These are phyloP conservation scores for Phoma sp. DNA, from an alignment of 2,329 filamentous ascomycete genomes.

Conservation along the genomic window DNA sequence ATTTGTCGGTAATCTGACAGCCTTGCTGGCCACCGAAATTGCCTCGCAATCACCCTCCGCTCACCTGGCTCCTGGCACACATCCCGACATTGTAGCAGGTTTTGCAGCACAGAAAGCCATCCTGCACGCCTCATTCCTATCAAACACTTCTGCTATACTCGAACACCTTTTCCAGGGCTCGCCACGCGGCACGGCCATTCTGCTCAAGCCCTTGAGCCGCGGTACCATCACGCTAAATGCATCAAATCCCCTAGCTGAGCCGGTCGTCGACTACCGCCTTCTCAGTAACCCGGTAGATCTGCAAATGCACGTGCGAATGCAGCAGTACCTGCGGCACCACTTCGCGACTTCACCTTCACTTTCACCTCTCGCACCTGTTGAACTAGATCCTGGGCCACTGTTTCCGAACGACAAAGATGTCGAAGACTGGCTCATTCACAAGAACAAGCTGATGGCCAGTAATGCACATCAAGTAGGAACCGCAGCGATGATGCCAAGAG, in stretches of 20 bases:
- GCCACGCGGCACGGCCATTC: slow-evolving; percentile 1
- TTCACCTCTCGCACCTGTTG: slow-evolving; percentile 28
- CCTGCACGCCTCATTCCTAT: not conserved
- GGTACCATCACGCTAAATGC: slow-evolving; percentile 41
- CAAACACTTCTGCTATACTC: slow-evolving; percentile 2
- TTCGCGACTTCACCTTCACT: slow-evolving; percentile 12
- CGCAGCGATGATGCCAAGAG: slow-evolving; percentile 29
- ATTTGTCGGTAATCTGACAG: not conserved
- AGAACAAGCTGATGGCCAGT: slow-evolving; percentile 14
- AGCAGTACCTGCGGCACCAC: slow-evolving; percentile 13
- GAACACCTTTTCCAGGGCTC: slow-evolving; percentile 8
- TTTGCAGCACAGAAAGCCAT: slow-evolving; percentile 1
- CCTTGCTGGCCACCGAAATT: not conserved
- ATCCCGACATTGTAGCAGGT: not conserved
- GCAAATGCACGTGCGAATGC: slow-evolving; percentile 25
- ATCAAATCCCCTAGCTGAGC: slow-evolving; percentile 29
- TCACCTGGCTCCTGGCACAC: not conserved
- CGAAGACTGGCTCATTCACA: slow-evolving; percentile 5
- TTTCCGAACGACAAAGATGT: slow-evolving; percentile 23
- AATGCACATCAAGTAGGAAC: slow-evolving; percentile 24
- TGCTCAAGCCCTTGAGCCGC: slow-evolving; percentile 34
- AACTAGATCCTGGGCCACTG: slow-evolving; percentile 33
- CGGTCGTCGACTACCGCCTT: slow-evolving; percentile 38
- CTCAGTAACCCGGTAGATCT: slow-evolving; percentile 39
- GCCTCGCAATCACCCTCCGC: not conserved